A percentile compares a stretch with the other conserved stretches of the same genome.
Conservation (phyloP, 345 rosid genomes). For the Eucalyptus curtisii region DNA sequence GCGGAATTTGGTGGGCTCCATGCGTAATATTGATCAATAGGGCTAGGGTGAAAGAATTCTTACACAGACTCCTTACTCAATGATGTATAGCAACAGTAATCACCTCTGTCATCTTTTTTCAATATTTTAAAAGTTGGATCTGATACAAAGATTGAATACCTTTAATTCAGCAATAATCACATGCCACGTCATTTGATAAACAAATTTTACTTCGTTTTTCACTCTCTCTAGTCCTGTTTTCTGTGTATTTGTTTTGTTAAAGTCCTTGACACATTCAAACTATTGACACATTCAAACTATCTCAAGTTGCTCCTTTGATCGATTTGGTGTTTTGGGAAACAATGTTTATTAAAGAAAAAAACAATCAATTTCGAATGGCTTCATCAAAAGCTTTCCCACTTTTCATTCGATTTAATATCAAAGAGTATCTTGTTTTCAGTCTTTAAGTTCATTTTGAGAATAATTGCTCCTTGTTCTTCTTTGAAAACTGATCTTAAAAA, state of each 20-base stretch:
- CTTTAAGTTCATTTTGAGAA: not conserved
- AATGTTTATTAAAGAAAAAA: too few relatives aligned
- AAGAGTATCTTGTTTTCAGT: not conserved
- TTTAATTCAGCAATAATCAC: not conserved
- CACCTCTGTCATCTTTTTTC: not conserved
- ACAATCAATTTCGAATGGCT: not conserved
- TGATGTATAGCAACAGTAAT: not conserved
- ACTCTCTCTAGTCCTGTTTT: not conserved
- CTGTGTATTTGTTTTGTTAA: not conserved
- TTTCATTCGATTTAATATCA: not conserved
- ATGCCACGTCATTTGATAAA: too few relatives aligned
- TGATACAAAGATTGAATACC: not conserved
- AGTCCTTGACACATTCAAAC: fast-evolving
- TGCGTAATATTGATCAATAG: not conserved
- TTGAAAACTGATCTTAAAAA: not conserved
- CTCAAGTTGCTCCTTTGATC: not conserved
- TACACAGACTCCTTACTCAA: not conserved
- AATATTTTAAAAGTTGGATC: not conserved
- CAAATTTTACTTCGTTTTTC: not conserved
- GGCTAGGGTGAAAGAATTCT: not conserved
- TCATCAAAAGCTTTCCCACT: not conserved
- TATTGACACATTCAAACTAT: fast-evolving
- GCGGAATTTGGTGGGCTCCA: not conserved
- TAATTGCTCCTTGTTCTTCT: not conserved
- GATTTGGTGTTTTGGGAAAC: not conserved